Base-by-base conservation (phyloP, 805 yeast genomes). In the Candida dendrica region DNA sequence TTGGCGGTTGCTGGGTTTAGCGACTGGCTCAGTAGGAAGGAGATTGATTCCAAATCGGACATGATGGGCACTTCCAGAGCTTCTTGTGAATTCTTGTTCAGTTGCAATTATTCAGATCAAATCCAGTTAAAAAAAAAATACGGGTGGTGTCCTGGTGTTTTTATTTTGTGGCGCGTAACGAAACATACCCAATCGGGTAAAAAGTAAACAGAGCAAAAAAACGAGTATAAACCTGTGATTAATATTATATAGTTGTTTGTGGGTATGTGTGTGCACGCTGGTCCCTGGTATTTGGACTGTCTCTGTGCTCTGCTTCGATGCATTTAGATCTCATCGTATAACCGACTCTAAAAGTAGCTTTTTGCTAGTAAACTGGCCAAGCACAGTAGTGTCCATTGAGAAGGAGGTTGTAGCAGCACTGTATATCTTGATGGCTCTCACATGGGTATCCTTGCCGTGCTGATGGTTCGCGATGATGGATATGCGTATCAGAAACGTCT, bases 371-470 rank as follows among this genome's bases (percentile, higher is more conserved):
- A 52, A 56, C 1, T 53, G 48, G 1, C 59, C 58, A 26, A 56
- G 33, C 1, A 51, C 46, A 13, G 46, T 50, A 2, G 46, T 40
- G n/a, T 49, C 52, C 34, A 58, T 46, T 6, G 55, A 48, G 34
- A 45, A 58, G 10, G 54, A 50, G 39, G 61, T 55, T n/a, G 55
- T 50, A 15, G 55, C 51, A 6, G 72, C 72, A 8, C 76, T 65
- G 60, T 79, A 66, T 52, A 86, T 59, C 68, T 78, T 77, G 15
- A 90, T 69, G 0, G 89, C 83, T 37, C 98, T 64, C 10, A 93
- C 67, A 59, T 89, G 98, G 1, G 96, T 82, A 59, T 93, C 99
- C 56, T 91, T 93, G 37, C 99, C 99, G 56, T 87, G 89, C 56
- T 90, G 97, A 53, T 88, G 96, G 53, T 95, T 93, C 1, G 85